phyloP scores from a whole-genome alignment of 2,329 filamentous ascomycete genomes.

The Stemphylium vesicarium region DNA sequence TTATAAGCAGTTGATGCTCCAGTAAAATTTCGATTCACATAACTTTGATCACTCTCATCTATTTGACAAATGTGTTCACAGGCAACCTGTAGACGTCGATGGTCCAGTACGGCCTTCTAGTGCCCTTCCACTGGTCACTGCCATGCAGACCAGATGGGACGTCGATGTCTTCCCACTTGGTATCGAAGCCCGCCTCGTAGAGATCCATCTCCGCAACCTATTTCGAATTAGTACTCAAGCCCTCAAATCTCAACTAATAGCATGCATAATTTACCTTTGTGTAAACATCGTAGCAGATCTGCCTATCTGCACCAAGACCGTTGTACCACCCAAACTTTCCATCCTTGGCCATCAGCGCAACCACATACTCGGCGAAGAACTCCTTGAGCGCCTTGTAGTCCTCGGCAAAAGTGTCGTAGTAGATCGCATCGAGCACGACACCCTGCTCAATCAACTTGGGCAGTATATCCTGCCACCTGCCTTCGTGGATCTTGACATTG shows the following conservation, averaged over 20 bases:
- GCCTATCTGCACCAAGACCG: conserved; percentile 46
- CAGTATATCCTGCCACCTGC: conserved; percentile 82
- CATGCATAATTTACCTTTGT: conserved; percentile 38
- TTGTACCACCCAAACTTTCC: conserved; percentile 50
- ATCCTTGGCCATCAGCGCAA: conserved; percentile 40
- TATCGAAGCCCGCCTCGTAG: conserved; percentile 46
- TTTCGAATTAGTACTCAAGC: conserved; percentile 5
- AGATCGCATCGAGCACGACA: conserved; percentile 75
- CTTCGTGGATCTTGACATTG: conserved; percentile 67
- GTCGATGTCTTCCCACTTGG: conserved; percentile 45
- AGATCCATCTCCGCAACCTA: conserved; percentile 47
- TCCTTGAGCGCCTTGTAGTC: conserved; percentile 47
- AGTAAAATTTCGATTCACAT: not conserved
- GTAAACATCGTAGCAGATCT: conserved; percentile 51
- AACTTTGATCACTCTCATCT: not conserved
- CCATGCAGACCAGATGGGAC: conserved; percentile 43
- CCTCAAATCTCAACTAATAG: not conserved
- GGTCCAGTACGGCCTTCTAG: conserved; percentile 46
- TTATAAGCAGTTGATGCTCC: not conserved
- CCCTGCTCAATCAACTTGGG: conserved; percentile 71
- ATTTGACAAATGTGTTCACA: conserved; percentile 46
- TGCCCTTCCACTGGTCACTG: conserved; percentile 46
- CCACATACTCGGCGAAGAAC: conserved; percentile 47
- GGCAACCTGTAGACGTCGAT: conserved; percentile 46
- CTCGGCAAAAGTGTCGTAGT: conserved; percentile 50